Evolutionary conservation across 2,329 filamentous ascomycete genomes (phyloP), one percentile per base, ranked within the genome.

Genomic region (Hypoxylon sp.): DNA sequence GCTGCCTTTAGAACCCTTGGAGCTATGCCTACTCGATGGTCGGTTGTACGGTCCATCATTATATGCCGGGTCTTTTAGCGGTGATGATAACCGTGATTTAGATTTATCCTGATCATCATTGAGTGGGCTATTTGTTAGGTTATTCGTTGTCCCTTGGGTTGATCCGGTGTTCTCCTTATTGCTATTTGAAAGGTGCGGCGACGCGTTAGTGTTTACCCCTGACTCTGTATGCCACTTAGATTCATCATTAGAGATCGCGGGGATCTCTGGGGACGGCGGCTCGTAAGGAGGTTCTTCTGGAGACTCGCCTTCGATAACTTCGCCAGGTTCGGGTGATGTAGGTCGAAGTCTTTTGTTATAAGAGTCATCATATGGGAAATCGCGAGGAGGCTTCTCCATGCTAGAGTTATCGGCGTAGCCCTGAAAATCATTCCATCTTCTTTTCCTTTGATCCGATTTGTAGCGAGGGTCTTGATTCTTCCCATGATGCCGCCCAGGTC

Each of bases 281-380:
- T 63, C 58, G 30, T 68, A 57, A 51, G 50, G 42, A 33, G 66
- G 20, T 53, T 72, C 59, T 27, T 64, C 40, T 8, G 40, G 53
- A 22, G 35, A 37, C 33, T 55, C 61, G 11, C 40, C 31, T 40
- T 72, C 71, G 10, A 70, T 46, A 31, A 77, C 71, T 56, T 77
- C 75, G 11, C 76, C 76, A 10, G 73, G 74, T 55, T 77, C 76
- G 49, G 75, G 74, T 31, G 76, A 76, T 31, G 61, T 60, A 35
- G 64, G 59, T 58, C 66, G 76, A 2, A 55, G 51, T 48, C 69
- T 73, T 49, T 76, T 76, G 20, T 48, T 64, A 13, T 33, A 50
- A 31, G 53, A 17, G 44, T 69, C 70, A 25, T 66, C 70, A 22
- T 64, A 54, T 8, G 50, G 55, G 22, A 25, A 46, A 57, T 62